Base-by-base conservation (phyloP, 495 filamentous ascomycete species). In the Umbilicaria muhlenbergii region DNA sequence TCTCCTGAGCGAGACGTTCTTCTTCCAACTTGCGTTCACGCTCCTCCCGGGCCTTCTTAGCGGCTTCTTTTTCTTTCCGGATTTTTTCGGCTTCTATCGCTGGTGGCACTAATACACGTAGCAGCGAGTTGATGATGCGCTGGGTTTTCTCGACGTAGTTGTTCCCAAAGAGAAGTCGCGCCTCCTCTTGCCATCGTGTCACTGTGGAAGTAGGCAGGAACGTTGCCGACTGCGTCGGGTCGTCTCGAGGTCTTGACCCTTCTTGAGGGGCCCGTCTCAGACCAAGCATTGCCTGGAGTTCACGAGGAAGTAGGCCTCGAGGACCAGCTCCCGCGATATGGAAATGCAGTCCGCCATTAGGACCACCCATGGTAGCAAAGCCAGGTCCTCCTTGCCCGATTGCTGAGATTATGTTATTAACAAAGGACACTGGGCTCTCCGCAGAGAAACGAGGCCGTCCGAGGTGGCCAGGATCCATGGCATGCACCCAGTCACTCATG, bases 101-200 rank as follows among this genome's bases (percentile, higher is more conserved):
- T 19, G 86, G 80, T 31, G 92, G 92, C 1, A 88, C 77, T 48
- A 96, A 68, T 34, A 77, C 58, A 24, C 71, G 73, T 13, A 93
- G 59, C 11, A 99, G 69, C n/a, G 77, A 72, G 51, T 75, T 76
- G 45, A 83, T 61, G 3, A 94, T 68, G 46, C 75, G 78, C 44
- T 68, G 62, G n/a, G 79, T 74, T 52, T 83, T 86, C 28, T 92
- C 86, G 7, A 71, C 53, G 41, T 80, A 71, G 34, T 58, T 59
- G 38, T 81, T 81, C 11, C 53, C 53, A 59, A 86, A 96, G 1
- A 96, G 66, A 58, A 96, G 74, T 46, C 80, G 79, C 11, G 87
- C 83, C 61, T 96, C 91, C 52, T 94, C 84, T 51, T 82, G 77
- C 88, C 92, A 99, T 36, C 91, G 77, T 34, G 68, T 65, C 34